phyloP scores from a whole-genome alignment of 495 filamentous ascomycete species.

The Echria macrotheca region DNA sequence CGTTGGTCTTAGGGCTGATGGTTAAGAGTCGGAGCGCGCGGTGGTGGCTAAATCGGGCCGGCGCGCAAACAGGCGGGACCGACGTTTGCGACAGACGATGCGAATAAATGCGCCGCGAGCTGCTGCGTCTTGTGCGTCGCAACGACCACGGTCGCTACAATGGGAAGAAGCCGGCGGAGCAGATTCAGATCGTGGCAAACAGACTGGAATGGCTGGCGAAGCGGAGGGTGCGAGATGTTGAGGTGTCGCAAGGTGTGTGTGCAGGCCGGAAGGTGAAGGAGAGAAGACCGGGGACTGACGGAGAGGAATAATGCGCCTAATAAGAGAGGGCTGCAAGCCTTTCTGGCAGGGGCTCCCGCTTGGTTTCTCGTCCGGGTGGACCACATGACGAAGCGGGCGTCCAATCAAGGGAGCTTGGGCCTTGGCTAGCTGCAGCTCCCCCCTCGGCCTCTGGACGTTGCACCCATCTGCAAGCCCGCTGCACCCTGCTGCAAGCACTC shows the following conservation, averaged over 20 bases:
- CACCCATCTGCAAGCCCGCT: slow-evolving; percentile 14
- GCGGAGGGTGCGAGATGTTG: background rate
- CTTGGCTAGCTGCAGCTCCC: slow-evolving; percentile 9
- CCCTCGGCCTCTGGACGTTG: slow-evolving; percentile 4
- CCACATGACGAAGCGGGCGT: slow-evolving; percentile 27
- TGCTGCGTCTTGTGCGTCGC: background rate
- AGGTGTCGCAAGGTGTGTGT: slow-evolving; percentile 1
- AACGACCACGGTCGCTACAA: background rate
- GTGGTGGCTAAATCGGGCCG: slow-evolving; percentile 13
- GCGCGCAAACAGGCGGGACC: background rate
- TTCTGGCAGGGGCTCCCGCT: too few relatives aligned
- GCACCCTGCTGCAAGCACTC: slow-evolving; percentile 20
- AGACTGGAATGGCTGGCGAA: background rate
- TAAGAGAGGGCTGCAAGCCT: too few relatives aligned
- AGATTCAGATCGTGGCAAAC: too few relatives aligned
- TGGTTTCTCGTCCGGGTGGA: too few relatives aligned
- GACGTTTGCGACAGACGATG: slow-evolving; percentile 12
- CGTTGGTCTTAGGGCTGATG: background rate
- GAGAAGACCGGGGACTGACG: slow-evolving; percentile 9
- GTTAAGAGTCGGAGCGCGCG: background rate
- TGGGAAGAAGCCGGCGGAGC: background rate
- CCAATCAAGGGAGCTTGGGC: slow-evolving; percentile 14
- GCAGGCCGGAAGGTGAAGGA: slow-evolving; percentile 7
- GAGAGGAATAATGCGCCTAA: slow-evolving; percentile 33
- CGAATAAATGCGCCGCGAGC: slow-evolving; percentile 8